Evolutionary conservation across 768 basidiomycete genomes (phyloP).

Genomic region (Collybia nuda): DNA sequence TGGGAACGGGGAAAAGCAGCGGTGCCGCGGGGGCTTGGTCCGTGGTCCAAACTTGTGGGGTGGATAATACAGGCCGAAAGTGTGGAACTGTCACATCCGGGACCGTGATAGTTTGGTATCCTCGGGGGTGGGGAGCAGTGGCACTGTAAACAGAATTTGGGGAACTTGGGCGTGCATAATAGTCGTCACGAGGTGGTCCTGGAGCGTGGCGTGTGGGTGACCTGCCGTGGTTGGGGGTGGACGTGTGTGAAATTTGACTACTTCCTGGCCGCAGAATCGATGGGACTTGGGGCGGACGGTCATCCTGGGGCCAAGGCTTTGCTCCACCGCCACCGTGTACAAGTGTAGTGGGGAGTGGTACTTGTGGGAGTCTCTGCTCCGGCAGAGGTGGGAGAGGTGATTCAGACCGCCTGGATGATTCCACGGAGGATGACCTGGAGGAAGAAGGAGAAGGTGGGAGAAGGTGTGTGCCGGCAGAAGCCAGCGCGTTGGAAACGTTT

Average conservation of each 20-base stretch:
- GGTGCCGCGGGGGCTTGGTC: conserved; percentile 7
- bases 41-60: conserved; percentile 3
- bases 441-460: conserved; percentile 19
- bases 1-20: conserved; percentile 31
- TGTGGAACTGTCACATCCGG: neutral
- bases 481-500: conserved; percentile 1
- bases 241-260: too few species aligned
- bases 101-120: neutral
- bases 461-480: neutral
- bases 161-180: neutral
- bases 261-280: conserved; percentile 5
- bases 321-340: conserved; percentile 17
- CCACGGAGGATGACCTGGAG: conserved; percentile 18
- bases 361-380: conserved; percentile 13
- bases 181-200: neutral
- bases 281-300: conserved; percentile 14
- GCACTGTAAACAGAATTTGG: neutral
- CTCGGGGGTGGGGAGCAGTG: neutral
- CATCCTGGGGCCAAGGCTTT: neutral
- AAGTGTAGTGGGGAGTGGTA: conserved; percentile 18
- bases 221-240: conserved; percentile 11
- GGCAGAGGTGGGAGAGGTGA: conserved; percentile 42
- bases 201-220: neutral
- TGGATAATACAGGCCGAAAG: neutral
- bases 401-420: conserved; percentile 20